Base-by-base conservation (phyloP, 2,329 filamentous ascomycete species). In the Lasiodiplodia gonubiensis region DNA sequence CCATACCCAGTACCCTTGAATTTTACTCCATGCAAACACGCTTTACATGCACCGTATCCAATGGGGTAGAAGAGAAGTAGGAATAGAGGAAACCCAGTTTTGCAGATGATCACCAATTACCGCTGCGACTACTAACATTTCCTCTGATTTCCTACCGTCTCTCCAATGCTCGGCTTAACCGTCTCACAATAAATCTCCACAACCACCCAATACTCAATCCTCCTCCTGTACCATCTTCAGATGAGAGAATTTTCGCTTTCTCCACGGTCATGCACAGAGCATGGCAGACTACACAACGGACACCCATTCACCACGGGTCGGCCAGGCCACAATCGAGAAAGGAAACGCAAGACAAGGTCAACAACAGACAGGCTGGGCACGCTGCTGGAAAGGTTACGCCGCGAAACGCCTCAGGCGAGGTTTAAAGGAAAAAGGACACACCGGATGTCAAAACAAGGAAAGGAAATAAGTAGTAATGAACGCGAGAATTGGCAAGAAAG, bases 81-180 rank as follows among this genome's bases (percentile, higher is more conserved):
- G 39, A 25, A 27, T 14, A 23, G 21, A 39, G 23, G 39, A 35
- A 37, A 30, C 23, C 11, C 1, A 27, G 25, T 12, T 42, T 49
- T 48, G 57, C 23, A 48, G 14, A 25, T n/a, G 18, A 49, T 33
- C 37, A 49, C 57, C 57, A 61, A 48, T 46, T 61, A 49, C 57
- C 18, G 48, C 39, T 46, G 25, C 55, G 55, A 60, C 55, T 61
- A 61, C 21, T 46, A 46, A 25, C 42, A 59, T 59, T 27, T 46
- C 55, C 42, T 54, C 51, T 59, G 53, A 39, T 35, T 46, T 25
- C 33, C 39, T 33, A 10, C n/a, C 37, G 27, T 46, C 57, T 49
- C n/a, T n/a, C 25, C 14, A 18, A 27, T 42, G 21, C 55, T 42
- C 21, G 37, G 37, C 25, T 48, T 27, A 18, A 18, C 30, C 21